Base-by-base conservation (phyloP, 768 basidiomycete genomes). In the Rhodotorula toruloides region DNA sequence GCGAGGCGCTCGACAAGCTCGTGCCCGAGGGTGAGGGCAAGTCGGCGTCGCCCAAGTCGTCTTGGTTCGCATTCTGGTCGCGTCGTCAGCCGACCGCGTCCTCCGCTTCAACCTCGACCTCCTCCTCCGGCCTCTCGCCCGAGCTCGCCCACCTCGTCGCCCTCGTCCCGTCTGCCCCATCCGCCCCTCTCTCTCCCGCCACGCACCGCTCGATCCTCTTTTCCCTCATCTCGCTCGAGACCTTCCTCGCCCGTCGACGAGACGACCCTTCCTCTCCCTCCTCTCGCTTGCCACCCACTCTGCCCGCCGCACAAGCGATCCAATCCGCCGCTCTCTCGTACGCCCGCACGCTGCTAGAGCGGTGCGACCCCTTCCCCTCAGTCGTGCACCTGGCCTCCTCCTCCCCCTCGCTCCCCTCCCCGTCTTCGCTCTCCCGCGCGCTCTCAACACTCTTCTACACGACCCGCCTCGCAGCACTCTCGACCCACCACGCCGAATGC, bases 41-140 rank as follows among this genome's bases (percentile, higher is more conserved):
- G 25, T 22, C 50, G 2, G 21, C 25, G 11, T 48, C 62, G 22
- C 65, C 70, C 7, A 11, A 9, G 16, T 48, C 65, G 6, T 67
- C 65, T 17, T 71, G 67, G 59, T 71, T 67, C 55, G 55, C 50
- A 8, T 71, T 71, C 65, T 71, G 70, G 70, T 61, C 70, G 17
- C 62, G 62, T 4, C 65, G 62, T 10, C 70, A 71, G 46, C 70
- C 70, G 4, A 39, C 70, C 1, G 22, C 69, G 29, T 43, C 53
- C 12, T 3, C 58, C 42, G 5, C 43, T 29, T 25, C 61, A 32
- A 2, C 44, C 14, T 17, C 54, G 12, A 25, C 67, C 21, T 16
- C 58, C 22, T 11, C 57, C 29, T 21, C 21, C 43, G 3, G 49
- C 37, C 43, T 52, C 37, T 13, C 56, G 27, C 27, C 58, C 44